phyloP scores from a whole-genome alignment of 495 filamentous ascomycete genomes.

The Friedmanniomyces simplex region DNA sequence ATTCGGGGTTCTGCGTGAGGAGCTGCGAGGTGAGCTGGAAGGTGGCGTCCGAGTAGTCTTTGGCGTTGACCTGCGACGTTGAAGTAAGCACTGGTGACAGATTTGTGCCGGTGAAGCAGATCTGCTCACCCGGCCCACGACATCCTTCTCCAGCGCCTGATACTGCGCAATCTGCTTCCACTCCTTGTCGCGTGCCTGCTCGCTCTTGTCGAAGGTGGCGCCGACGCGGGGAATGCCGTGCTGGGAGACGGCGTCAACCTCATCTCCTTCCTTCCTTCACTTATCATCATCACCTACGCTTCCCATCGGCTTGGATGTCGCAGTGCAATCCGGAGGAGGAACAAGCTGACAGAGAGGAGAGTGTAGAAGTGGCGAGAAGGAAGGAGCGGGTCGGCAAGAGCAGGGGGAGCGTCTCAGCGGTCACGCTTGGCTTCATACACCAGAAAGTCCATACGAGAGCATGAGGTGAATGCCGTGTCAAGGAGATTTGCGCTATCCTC shows the following conservation, averaged over 20 bases:
- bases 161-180: conserved; percentile 70
- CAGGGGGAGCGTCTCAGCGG: too few species aligned
- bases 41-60: conserved; percentile 53
- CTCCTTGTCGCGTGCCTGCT: conserved; percentile 57
- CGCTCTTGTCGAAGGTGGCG: conserved; percentile 44
- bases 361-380: too few species aligned
- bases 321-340: too few species aligned
- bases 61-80: conserved; percentile 39
- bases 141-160: conserved; percentile 53
- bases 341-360: too few species aligned
- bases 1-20: conserved; percentile 83
- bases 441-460: too few species aligned
- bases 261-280: conserved; percentile 1
- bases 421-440: too few species aligned
- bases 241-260: conserved; percentile 35
- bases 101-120: not conserved
- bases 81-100: not conserved
- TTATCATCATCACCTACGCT: conserved; percentile 23
- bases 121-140: conserved; percentile 48
- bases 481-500: too few species aligned
- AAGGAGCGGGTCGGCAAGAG: too few species aligned
- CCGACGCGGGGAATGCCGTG: conserved; percentile 65
- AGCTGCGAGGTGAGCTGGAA: conserved; percentile 70
- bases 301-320: conserved; percentile 17
- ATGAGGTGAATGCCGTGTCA: too few species aligned